Evolutionary conservation across 2,329 filamentous ascomycete genomes (phyloP), one percentile per base, ranked within the genome.

Genomic region (Pseudomassariella vexata): DNA sequence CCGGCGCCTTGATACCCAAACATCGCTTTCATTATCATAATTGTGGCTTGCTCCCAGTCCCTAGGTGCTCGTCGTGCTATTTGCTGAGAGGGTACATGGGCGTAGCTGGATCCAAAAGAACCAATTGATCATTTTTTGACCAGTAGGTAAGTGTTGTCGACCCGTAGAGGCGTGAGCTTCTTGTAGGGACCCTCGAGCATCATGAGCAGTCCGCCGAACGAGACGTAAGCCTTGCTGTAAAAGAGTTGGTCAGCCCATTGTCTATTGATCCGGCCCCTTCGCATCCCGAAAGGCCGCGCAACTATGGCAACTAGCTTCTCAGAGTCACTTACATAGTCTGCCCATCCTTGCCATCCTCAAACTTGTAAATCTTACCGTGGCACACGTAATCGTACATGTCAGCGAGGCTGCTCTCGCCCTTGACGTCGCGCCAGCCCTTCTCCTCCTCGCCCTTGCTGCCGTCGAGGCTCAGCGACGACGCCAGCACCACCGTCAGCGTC

Each of bases 171-270:
- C 20, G 85, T 94, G 41, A 98, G 76, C 68, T 95, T 95, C 71
- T 92, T 94, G 61, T 94, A 92, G 3, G 92, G 92, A 5, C 94
- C 92, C 52, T 95, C 85, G 35, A 98, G 73, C 49, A 83, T 87
- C 64, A 96, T 81, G 50, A 98, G 64, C 43, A 98, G 67, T 6
- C 92, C 92, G 28, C 92, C 92, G 51, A 95, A 98, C 2, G 88
- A 95, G 47, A 94, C 74, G 62, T 90, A 98, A 18, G 88, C 86
- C 58, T 95, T 94, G 57, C 90, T 96, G 47, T 44, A 40, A 25
- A n/a, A n/a, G n/a, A n/a, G n/a, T n/a, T 24, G n/a, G n/a, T 23
- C n/a, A n/a, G n/a, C n/a, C n/a, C n/a, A n/a, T n/a, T n/a, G n/a
- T n/a, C n/a, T n/a, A n/a, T n/a, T n/a, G n/a, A 30, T 28, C 10